Evolutionary conservation across 495 filamentous ascomycete genomes (phyloP).

Genomic region (Trichoderma erinaceum): DNA sequence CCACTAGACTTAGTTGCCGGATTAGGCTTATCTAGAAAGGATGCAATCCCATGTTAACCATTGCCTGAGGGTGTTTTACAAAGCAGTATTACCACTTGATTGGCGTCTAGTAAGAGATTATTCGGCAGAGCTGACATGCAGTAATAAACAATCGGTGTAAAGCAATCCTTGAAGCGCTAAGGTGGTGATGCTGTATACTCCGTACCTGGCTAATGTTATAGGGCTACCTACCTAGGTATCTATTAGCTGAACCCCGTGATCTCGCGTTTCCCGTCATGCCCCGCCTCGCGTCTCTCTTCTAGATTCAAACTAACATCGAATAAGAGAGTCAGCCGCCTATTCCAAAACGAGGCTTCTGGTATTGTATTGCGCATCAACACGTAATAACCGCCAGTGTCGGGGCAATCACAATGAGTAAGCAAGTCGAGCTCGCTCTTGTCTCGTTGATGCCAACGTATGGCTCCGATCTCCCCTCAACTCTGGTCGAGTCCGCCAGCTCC

Average conservation of each 20-base stretch:
- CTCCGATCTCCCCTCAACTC: slow-evolving; percentile 62
- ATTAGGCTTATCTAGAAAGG: not conserved
- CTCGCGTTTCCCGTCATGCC: not conserved
- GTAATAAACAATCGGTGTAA: too few relatives aligned
- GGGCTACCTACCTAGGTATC: too few relatives aligned
- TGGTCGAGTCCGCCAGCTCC: slow-evolving; percentile 69
- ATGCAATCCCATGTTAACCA: not conserved
- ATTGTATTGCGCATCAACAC: not conserved
- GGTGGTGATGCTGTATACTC: too few relatives aligned
- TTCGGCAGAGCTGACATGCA: too few relatives aligned
- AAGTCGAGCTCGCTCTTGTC: slow-evolving; percentile 67
- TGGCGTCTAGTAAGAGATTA: too few relatives aligned
- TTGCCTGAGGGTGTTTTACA: not conserved
- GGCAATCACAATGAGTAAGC: slow-evolving; percentile 53
- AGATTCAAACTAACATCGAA: not conserved
- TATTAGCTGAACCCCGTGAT: slow-evolving; percentile 5
- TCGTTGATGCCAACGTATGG: slow-evolving; percentile 74
- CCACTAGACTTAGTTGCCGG: not conserved
- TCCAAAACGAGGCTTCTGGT: too few relatives aligned
- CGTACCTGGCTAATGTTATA: too few relatives aligned
- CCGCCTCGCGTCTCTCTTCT: slow-evolving; percentile 6
- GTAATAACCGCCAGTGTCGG: not conserved
- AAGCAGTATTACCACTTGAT: too few relatives aligned
- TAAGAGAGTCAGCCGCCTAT: not conserved
- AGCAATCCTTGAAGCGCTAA: too few relatives aligned